Conservation (phyloP, 202 grass and related monocot species). For the Bolboschoenoplectus hybrid region DNA sequence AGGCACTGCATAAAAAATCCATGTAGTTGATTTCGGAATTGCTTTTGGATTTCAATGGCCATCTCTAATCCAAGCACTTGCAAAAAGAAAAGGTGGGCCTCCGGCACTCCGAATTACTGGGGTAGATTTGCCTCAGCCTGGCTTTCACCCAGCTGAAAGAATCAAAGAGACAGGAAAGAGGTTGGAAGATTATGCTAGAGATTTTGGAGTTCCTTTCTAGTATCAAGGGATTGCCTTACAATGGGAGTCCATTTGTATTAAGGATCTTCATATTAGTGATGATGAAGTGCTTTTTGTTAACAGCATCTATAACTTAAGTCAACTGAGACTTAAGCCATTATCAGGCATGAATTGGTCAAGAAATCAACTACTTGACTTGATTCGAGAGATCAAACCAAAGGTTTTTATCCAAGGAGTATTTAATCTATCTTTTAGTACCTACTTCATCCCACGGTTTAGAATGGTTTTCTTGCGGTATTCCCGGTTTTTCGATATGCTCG, state of each 20-base stretch:
- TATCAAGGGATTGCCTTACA: conserved; percentile 57
- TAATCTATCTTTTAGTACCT: conserved; percentile 46
- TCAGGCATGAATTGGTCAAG: conserved; percentile 46
- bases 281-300: conserved; percentile 65
- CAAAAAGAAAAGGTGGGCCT: conserved; percentile 46
- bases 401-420: conserved; percentile 53
- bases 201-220: conserved; percentile 58
- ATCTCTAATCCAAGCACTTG: conserved; percentile 50
- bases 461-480: conserved; percentile 52
- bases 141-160: conserved; percentile 49
- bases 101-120: conserved; percentile 63
- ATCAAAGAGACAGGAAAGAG: conserved; percentile 37
- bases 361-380: conserved; percentile 45
- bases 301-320: conserved; percentile 45
- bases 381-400: conserved; percentile 45
- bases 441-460: conserved; percentile 60
- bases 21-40: conserved; percentile 73
- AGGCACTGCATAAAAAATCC: conserved; percentile 42
- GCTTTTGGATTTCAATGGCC: conserved; percentile 77
- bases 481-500: conserved; percentile 54
- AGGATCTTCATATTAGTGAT: conserved; percentile 55
- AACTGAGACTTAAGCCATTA: conserved; percentile 52
- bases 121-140: conserved; percentile 48
- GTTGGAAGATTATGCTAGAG: conserved; percentile 54
- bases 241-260: conserved; percentile 49